Percentiles rank a stretch among this genome's conserved stretches.
Evolutionary conservation across 192 early-diverging fungal species (phyloP).

Genomic region (Mortierella hygrophila): DNA sequence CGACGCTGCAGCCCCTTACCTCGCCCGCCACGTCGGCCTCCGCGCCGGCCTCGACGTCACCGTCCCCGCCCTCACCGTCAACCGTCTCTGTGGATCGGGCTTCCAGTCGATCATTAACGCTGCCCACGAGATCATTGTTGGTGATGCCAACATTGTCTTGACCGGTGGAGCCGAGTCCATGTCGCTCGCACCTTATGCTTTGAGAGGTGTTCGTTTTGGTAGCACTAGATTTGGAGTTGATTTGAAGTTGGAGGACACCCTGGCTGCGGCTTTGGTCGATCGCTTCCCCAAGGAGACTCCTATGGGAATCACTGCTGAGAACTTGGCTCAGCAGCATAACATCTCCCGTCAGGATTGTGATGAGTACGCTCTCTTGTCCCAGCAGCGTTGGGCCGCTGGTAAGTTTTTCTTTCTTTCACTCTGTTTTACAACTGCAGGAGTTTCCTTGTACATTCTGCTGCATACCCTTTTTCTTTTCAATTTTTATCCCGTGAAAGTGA

Average conservation of each 20-base stretch:
- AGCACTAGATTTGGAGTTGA: slow-evolving; percentile 91
- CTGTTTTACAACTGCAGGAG: neutral
- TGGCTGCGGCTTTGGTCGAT: slow-evolving; percentile 88
- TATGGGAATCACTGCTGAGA: slow-evolving; percentile 97
- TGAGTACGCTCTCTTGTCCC: slow-evolving; percentile 82
- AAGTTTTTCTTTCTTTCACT: slow-evolving; percentile 14
- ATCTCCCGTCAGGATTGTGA: slow-evolving; percentile 89
- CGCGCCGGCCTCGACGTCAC: slow-evolving; percentile 86
- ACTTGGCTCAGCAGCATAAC: slow-evolving; percentile 86
- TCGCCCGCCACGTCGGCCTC: slow-evolving; percentile 94
- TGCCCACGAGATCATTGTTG: slow-evolving; percentile 90
- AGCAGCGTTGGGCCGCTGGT: slow-evolving; percentile 91
- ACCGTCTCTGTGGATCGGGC: slow-evolving; percentile 96
- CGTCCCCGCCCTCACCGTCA: slow-evolving; percentile 92
- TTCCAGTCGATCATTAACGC: slow-evolving; percentile 96
- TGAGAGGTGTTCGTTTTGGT: slow-evolving; percentile 81
- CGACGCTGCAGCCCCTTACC: slow-evolving; percentile 84
- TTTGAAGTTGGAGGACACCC: slow-evolving; percentile 90
- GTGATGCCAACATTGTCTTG: slow-evolving; percentile 88
- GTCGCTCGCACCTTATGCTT: slow-evolving; percentile 91
- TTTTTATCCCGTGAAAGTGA: slow-evolving; percentile 1
- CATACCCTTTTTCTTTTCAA: neutral
- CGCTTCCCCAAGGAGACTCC: slow-evolving; percentile 84
- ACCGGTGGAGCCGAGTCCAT: slow-evolving; percentile 95
- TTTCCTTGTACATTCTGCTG: neutral